These are phyloP conservation scores for Avena insularis DNA, from an alignment of 176 grass and related monocot genomes.

Conservation along the genomic window DNA sequence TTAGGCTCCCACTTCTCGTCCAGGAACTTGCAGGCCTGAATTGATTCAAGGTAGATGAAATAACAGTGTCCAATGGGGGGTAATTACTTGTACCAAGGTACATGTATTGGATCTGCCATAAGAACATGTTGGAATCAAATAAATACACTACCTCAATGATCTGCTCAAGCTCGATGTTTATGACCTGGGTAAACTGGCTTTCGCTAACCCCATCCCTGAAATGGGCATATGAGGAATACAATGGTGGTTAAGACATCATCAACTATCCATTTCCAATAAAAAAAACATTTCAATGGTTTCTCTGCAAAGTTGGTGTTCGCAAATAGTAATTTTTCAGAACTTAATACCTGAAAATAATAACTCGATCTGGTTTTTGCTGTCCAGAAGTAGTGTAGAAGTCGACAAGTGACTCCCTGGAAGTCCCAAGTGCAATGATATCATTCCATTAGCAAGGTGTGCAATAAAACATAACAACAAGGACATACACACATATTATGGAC, in stretches of 20 bases:
- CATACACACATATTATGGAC: not conserved
- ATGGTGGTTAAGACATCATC: slow-evolving; percentile 24
- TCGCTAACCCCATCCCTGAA: slow-evolving; percentile 89
- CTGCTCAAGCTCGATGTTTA: slow-evolving; percentile 95
- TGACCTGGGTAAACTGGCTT: slow-evolving; percentile 84
- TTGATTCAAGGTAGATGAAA: not conserved
- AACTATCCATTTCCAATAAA: slow-evolving; percentile 22
- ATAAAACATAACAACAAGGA: not conserved
- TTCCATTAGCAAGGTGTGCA: not conserved
- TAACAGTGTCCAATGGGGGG: not conserved
- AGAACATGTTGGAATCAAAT: not conserved
- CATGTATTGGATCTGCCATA: not conserved
- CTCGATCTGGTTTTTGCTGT: slow-evolving; percentile 74
- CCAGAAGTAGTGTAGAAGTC: slow-evolving; percentile 90
- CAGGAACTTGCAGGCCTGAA: slow-evolving; percentile 66
- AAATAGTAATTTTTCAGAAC: not conserved
- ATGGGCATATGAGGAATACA: slow-evolving; percentile 4
- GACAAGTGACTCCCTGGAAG: slow-evolving; percentile 72
- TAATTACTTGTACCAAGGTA: slow-evolving; percentile 1
- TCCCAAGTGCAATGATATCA: slow-evolving; percentile 5
- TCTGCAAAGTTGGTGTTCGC: slow-evolving; percentile 12
- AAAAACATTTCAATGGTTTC: not conserved
- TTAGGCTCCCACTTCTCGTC: slow-evolving; percentile 75
- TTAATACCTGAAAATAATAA: slow-evolving; percentile 84
- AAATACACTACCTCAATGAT: slow-evolving; percentile 72